A percentile compares a stretch with the other conserved stretches of the same genome.
phyloP scores from a whole-genome alignment of 768 basidiomycete genomes.

The Leccinum broughii region DNA sequence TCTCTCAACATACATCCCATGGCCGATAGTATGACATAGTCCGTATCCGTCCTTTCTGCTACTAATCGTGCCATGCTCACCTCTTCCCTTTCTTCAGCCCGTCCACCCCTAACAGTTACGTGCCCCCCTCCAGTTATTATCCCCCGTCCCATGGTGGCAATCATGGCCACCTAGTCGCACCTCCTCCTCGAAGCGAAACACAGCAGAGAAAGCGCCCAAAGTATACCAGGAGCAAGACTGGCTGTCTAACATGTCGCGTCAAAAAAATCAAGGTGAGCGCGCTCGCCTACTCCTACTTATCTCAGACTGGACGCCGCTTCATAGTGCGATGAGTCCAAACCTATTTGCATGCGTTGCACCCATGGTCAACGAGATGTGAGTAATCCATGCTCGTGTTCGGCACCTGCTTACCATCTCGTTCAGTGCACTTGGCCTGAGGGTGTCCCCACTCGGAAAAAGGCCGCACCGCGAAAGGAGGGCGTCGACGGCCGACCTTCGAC shows the following conservation, averaged over 20 bases:
- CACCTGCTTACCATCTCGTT: slow-evolving; percentile 13
- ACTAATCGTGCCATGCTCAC: slow-evolving; percentile 18
- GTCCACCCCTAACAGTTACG: slow-evolving; percentile 41
- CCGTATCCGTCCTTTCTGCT: slow-evolving; percentile 29
- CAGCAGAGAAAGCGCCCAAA: slow-evolving; percentile 83
- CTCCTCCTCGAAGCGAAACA: slow-evolving; percentile 49
- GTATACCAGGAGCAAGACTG: slow-evolving; percentile 92
- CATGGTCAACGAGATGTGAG: slow-evolving; percentile 83
- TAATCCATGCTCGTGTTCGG: neutral
- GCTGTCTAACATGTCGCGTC: slow-evolving; percentile 88
- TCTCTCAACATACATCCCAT: slow-evolving; percentile 45
- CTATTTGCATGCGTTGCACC: slow-evolving; percentile 81
- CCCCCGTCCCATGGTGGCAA: slow-evolving; percentile 31
- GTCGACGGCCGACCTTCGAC: slow-evolving; percentile 69
- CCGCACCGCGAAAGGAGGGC: slow-evolving; percentile 55
- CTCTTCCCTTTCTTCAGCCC: slow-evolving; percentile 29
- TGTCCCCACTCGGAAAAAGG: slow-evolving; percentile 70
- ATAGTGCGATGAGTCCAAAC: slow-evolving; percentile 91
- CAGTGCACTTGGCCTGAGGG: slow-evolving; percentile 87
- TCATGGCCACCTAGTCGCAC: slow-evolving; percentile 49
- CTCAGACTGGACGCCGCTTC: slow-evolving; percentile 3
- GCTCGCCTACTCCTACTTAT: slow-evolving; percentile 1
- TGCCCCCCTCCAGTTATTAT: slow-evolving; percentile 44
- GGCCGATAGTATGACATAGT: slow-evolving; percentile 59
- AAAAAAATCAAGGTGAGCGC: slow-evolving; percentile 88